Conservation (phyloP, 2,329 filamentous ascomycete genomes). For the Colletotrichum sansevieriae region DNA sequence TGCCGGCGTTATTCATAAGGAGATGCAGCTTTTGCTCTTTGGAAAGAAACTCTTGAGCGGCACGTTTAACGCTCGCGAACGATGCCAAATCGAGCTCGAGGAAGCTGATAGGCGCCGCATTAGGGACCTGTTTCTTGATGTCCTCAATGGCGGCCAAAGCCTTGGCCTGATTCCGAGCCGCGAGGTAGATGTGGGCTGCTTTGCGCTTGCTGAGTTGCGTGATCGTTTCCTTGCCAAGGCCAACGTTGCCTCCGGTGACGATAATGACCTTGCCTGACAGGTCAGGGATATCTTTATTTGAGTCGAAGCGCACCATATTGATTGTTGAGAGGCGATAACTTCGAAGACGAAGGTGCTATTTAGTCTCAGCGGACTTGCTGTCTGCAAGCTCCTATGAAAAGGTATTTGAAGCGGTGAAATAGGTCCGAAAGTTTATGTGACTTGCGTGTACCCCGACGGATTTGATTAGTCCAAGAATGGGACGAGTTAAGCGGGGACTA, state of each 20-base stretch:
- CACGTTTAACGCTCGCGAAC: conserved; percentile 56
- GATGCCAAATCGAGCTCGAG: conserved; percentile 61
- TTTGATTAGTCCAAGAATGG: neutral
- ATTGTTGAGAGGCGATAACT: neutral
- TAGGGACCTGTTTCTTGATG: conserved; percentile 47
- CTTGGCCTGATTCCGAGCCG: conserved; percentile 43
- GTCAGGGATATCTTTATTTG: conserved; percentile 37
- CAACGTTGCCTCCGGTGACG: conserved; percentile 46
- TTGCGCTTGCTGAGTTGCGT: conserved; percentile 39
- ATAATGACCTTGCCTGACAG: conserved; percentile 48
- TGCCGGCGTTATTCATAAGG: conserved; percentile 61
- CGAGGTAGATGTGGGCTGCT: conserved; percentile 40
- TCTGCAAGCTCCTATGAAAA: neutral
- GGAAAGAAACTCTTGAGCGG: conserved; percentile 53
- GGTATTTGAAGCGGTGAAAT: neutral
- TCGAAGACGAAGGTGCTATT: no score
- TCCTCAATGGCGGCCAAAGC: conserved; percentile 53
- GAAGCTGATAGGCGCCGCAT: conserved; percentile 45
- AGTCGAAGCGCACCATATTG: conserved; percentile 32
- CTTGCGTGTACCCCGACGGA: neutral
- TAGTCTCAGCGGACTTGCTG: no score
- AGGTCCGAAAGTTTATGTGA: neutral
- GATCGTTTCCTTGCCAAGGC: conserved; percentile 45
- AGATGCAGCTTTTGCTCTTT: conserved; percentile 56
- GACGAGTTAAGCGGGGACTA: conserved; percentile 5